Evolutionary conservation across 164 flowering plant species (phyloP).

Genomic region (Platanus orientalis): DNA sequence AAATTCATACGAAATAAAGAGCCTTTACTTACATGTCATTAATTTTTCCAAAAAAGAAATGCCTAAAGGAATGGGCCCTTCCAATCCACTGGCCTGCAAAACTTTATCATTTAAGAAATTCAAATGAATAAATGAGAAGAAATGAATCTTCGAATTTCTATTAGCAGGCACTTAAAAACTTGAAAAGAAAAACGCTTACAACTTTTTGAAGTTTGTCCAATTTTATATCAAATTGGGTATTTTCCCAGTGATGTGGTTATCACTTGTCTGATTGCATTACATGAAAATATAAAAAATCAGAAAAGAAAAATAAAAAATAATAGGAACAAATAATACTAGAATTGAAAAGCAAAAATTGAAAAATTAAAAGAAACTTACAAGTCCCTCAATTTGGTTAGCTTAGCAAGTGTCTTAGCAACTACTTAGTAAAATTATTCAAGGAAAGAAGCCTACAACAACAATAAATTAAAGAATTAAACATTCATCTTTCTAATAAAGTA

Average conservation of each 20-base stretch:
- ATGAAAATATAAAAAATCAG: neutral
- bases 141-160: neutral
- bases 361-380: constrained; percentile 13
- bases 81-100: constrained; percentile 59
- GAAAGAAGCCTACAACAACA: constrained; percentile 24
- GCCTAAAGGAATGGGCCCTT: constrained; percentile 61
- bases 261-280: constrained; percentile 33
- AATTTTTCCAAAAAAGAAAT: constrained; percentile 44
- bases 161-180: neutral
- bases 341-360: neutral
- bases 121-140: neutral
- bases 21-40: constrained; percentile 40
- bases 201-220: constrained; percentile 24
- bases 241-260: constrained; percentile 36
- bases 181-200: constrained; percentile 24
- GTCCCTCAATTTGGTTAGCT: constrained; percentile 13
- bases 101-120: constrained; percentile 31
- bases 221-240: constrained; percentile 32
- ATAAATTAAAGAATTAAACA: neutral
- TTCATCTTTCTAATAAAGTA: too few species aligned
- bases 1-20: constrained; percentile 1
- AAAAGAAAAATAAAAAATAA: neutral
- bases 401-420: constrained; percentile 16
- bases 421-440: constrained; percentile 23
- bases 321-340: neutral